Base-by-base conservation (phyloP, 73 alveolate genomes). In the Paramecium sonneborni region DNA sequence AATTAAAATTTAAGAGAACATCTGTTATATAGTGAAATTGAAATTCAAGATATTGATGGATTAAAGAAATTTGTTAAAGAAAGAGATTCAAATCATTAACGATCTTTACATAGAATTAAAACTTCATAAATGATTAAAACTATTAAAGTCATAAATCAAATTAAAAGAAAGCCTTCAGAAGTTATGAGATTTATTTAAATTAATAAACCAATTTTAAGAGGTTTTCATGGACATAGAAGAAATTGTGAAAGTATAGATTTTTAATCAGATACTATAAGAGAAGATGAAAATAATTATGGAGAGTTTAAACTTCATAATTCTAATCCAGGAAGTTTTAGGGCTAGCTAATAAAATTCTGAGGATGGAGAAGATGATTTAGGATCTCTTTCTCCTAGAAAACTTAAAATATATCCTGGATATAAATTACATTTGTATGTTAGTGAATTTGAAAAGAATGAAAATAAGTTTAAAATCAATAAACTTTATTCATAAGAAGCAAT, bases 31-130 rank as follows among this genome's bases (percentile, higher is more conserved):
- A 62, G 44, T 30, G 48, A 62, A 62, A 62, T 62, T 0, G 84
- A 62, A 24, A 26, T 32, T 32, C 12, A 62, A 62, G 84, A 62
- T 62, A 62, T 62, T 62, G 84, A 62, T n/a, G 84, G 84, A 26
- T 15, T 62, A 26, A 62, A 62, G 18, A 62, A n/a, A 21, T 62
- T 62, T 30, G 84, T 62, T 23, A 9, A 62, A 62, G 84, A 62
- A 62, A 62, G 84, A 24, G 84, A 62, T 62, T 62, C 84, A 11
- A 32, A 62, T 30, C 21, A 14, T 30, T 62, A 62, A 62, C 5
- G 44, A 62, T 62, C 84, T 26, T 1, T 62, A 30, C 44, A 62
- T 32, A 62, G 44, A 32, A 62, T 62, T 30, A 62, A 62, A 14
- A 62, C 84, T 62, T 32, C 28, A 62, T 30, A 62, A 62, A 62